Conservation (phyloP, 768 basidiomycete species). For the Macrolepiota albuminosa region DNA sequence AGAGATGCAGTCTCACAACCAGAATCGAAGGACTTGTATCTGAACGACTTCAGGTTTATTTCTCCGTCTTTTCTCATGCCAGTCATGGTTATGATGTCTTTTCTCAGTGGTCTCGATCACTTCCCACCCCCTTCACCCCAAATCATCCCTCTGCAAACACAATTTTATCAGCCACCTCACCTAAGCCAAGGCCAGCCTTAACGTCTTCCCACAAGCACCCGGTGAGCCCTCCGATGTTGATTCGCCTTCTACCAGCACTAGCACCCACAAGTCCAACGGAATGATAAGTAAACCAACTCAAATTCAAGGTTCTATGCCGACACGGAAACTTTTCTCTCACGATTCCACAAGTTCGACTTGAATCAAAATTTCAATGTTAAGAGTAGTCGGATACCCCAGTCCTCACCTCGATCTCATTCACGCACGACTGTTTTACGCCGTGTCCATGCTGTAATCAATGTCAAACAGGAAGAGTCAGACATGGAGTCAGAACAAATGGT, state of each 20-base stretch:
- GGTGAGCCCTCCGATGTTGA: slow-evolving; percentile 22
- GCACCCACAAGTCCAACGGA: slow-evolving; percentile 11
- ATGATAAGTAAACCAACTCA: slow-evolving; percentile 6
- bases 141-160: slow-evolving; percentile 22
- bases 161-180: slow-evolving; percentile 24
- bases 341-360: not conserved
- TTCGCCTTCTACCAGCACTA: slow-evolving; percentile 16
- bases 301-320: slow-evolving; percentile 4
- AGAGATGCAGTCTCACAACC: slow-evolving; percentile 52
- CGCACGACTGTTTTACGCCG: slow-evolving; percentile 49
- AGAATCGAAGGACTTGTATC: slow-evolving; percentile 56
- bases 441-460: slow-evolving; percentile 59
- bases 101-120: slow-evolving; percentile 12
- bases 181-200: slow-evolving; percentile 24
- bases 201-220: slow-evolving; percentile 24
- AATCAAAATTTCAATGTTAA: slow-evolving; percentile 1
- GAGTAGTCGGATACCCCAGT: slow-evolving; percentile 7
- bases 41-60: slow-evolving; percentile 42
- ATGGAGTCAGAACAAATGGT: slow-evolving; percentile 5
- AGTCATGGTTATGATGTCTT: slow-evolving; percentile 3
- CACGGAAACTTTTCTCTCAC: not conserved
- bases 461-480: slow-evolving; percentile 57
- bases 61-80: not conserved
- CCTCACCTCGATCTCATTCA: slow-evolving; percentile 9
- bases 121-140: slow-evolving; percentile 28